Evolutionary conservation across 2,329 filamentous ascomycete genomes (phyloP), one percentile per base, ranked within the genome.

Genomic region (Curvularia spicifera): DNA sequence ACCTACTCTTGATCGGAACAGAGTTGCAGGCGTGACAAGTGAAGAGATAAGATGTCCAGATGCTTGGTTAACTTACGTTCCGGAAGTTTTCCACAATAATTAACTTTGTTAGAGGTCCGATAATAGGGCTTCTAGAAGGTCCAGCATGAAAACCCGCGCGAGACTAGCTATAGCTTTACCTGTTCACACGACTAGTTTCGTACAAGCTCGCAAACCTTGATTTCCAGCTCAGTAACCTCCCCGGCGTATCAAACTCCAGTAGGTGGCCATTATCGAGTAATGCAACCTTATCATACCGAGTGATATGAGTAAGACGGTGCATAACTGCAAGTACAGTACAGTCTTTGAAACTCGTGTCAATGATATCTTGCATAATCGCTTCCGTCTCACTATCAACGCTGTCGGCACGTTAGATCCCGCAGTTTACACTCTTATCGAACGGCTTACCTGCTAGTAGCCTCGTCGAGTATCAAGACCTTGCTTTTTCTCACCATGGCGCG

Each of bases 381-480:
- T 58, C 46, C 10, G 51, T 54, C 13, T 46, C 49, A 2, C 44
- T 22, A 28, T 59, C 57, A 15, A 52, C 29, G 22, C 39, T 40
- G 10, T 22, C 5, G 18, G 7, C 39, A 5, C 7, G 12, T 40
- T 40, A 40, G 39, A 40, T 22, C 8, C 5, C 39, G 6, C 20
- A 20, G 39, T 10, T 10, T 22, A 22, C 20, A 22, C 18, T 13
- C 18, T 7, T 22, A 20, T n/a, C 39, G 6, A 22, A 40, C 10
- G 2, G 18, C 18, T 40, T 40, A 40, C 39, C 39, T 40, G 31
- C 31, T 12, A 2, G 42, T 53, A 3, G 84, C 84, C 65, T 88
- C 85, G 43, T 87, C 85, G 3, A 87, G 75, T 13, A 88, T 76
- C 3, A 87, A 74, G 26, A 87, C 81, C 45, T 78, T 76, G 3